These are phyloP conservation scores for Aspergillus fijiensis DNA, from an alignment of 2,329 filamentous ascomycete species.

Conservation along the genomic window DNA sequence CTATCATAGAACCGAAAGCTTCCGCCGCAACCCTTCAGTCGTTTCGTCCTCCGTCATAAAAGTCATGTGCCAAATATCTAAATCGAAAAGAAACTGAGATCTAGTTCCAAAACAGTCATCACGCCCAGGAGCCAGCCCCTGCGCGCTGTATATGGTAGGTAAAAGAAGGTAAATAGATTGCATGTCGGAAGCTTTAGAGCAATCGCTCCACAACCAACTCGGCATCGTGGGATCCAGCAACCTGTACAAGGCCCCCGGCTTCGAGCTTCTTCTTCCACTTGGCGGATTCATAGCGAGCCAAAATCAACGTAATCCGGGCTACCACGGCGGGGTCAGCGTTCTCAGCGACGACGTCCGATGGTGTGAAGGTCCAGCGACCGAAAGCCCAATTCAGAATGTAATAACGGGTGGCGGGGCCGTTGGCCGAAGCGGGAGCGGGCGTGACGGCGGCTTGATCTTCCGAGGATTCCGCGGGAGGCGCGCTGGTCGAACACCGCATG, in stretches of 20 bases:
- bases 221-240: constrained; percentile 16
- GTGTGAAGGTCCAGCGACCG: constrained; percentile 88
- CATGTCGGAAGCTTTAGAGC: constrained; percentile 22
- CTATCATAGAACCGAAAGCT: not conserved
- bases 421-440: constrained; percentile 24
- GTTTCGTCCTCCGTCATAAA: not conserved
- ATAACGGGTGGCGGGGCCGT: constrained; percentile 43
- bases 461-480: constrained; percentile 49
- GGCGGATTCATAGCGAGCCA: constrained; percentile 47
- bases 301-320: constrained; percentile 47
- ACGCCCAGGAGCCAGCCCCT: constrained; percentile 21
- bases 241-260: constrained; percentile 38
- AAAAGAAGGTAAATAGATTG: not conserved
- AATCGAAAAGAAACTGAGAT: not conserved
- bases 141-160: not conserved
- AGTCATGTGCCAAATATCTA: not conserved
- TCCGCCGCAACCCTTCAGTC: not conserved
- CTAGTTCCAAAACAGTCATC: not conserved
- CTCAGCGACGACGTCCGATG: constrained; percentile 44
- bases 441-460: constrained; percentile 35
- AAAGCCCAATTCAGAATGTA: constrained; percentile 99
- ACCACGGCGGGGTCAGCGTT: constrained; percentile 33
- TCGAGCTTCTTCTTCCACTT: constrained; percentile 53
- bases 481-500: constrained; percentile 45
- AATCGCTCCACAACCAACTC: constrained; percentile 38